These are phyloP conservation scores for Emergomyces orientalis DNA, from an alignment of 2,329 filamentous ascomycete species.

Conservation along the genomic window DNA sequence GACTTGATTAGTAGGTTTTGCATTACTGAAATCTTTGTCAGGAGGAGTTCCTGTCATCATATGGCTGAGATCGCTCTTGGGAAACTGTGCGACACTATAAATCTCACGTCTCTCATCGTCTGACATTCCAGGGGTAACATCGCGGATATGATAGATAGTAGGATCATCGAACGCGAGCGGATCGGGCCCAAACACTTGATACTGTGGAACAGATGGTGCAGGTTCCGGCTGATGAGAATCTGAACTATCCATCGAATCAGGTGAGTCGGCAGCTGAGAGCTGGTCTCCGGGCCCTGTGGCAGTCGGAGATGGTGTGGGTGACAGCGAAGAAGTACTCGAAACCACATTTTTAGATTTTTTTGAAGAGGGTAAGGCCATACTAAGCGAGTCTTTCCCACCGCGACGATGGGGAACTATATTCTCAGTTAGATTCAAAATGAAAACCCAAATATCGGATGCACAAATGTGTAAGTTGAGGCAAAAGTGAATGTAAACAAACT, in stretches of 20 bases:
- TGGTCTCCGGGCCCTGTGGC: conserved; percentile 47
- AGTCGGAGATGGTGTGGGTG: conserved; percentile 31
- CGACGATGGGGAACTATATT: conserved; percentile 12
- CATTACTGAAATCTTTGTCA: conserved; percentile 89
- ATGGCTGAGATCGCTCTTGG: conserved; percentile 68
- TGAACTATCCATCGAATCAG: conserved; percentile 51
- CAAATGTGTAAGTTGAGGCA: background rate
- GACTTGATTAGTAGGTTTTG: conserved; percentile 89
- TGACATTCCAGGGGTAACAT: conserved; percentile 63
- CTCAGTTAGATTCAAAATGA: background rate
- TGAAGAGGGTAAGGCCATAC: conserved; percentile 30
- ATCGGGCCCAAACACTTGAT: conserved; percentile 85
- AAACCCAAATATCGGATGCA: background rate
- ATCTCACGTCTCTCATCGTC: conserved; percentile 81
- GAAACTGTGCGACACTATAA: conserved; percentile 78
- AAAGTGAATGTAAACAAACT: background rate
- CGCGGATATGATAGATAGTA: conserved; percentile 85
- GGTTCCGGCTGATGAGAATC: conserved; percentile 52
- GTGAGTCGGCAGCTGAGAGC: conserved; percentile 51
- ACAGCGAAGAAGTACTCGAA: conserved; percentile 33
- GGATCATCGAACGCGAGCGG: conserved; percentile 85
- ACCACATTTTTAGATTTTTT: conserved; percentile 32
- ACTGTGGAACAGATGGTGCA: conserved; percentile 56
- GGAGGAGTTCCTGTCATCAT: conserved; percentile 82
- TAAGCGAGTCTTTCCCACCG: conserved; percentile 12